Evolutionary conservation across 2,329 filamentous ascomycete genomes (phyloP).

Genomic region (Lomentospora prolificans): DNA sequence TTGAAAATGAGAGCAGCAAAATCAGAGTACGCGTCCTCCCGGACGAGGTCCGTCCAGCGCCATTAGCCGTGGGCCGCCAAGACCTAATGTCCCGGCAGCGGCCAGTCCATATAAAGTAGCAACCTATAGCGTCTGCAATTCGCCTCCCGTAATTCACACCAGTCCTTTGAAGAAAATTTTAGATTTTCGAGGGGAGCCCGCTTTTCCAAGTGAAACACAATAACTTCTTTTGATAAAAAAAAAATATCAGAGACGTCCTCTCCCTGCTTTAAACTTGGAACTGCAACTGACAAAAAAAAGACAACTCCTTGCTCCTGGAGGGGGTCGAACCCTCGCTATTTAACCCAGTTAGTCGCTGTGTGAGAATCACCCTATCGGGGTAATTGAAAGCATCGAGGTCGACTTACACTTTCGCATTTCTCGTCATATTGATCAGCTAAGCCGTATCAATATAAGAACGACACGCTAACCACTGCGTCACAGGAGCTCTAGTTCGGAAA

Average conservation of each 20-base stretch:
- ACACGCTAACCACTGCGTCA: slow-evolving; percentile 15
- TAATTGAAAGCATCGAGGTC: slow-evolving; percentile 5
- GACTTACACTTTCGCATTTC: slow-evolving; percentile 14
- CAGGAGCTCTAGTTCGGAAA: slow-evolving; percentile 11
- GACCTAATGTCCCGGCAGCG: neutral
- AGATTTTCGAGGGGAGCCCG: too few relatives aligned
- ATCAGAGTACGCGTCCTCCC: neutral
- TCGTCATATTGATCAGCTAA: slow-evolving; percentile 13
- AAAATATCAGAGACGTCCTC: too few relatives aligned
- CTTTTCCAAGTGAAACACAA: too few relatives aligned
- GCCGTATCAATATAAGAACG: slow-evolving; percentile 14
- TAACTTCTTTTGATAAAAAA: too few relatives aligned
- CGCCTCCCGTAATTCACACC: too few relatives aligned
- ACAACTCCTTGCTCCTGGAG: slow-evolving; percentile 12
- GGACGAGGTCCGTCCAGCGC: neutral
- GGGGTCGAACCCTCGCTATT: slow-evolving; percentile 15
- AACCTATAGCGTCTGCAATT: too few relatives aligned
- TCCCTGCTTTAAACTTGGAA: neutral
- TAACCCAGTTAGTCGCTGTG: slow-evolving; percentile 5
- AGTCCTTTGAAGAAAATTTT: too few relatives aligned
- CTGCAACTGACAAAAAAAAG: slow-evolving; percentile 8
- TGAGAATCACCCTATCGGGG: slow-evolving; percentile 8
- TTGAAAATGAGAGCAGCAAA: too few relatives aligned
- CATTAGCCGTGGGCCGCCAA: neutral
- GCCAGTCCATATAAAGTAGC: neutral